A percentile compares a stretch with the other conserved stretches of the same genome.
phyloP scores from a whole-genome alignment of 169 alveolate species.

The Theileria orientalis region DNA sequence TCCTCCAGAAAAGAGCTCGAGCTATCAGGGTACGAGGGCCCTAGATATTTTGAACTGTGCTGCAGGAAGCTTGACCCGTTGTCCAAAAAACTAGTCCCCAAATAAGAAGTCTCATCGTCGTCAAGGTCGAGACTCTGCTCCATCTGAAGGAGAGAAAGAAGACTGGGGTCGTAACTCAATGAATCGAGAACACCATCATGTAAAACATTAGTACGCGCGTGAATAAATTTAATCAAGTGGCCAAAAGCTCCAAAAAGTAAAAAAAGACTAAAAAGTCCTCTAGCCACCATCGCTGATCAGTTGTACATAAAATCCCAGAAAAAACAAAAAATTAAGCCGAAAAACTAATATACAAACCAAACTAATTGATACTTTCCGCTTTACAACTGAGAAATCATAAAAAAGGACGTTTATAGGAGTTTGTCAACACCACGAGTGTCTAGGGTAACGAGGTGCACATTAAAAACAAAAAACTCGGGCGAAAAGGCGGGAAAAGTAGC shows the following conservation, averaged over 20 bases:
- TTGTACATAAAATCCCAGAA: not conserved
- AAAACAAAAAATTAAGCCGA: not conserved
- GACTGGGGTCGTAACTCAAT: slow-evolving; percentile 12
- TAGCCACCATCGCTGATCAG: not conserved
- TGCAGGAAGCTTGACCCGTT: not conserved
- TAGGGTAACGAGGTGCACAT: slow-evolving; percentile 50
- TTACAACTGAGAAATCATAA: not conserved
- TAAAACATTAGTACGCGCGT: not conserved
- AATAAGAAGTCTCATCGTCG: slow-evolving; percentile 9
- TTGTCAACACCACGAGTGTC: slow-evolving; percentile 21
- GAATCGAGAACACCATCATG: not conserved
- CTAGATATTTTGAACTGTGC: not conserved
- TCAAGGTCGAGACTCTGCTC: slow-evolving; percentile 18
- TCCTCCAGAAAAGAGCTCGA: slow-evolving; percentile 17
- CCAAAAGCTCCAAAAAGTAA: not conserved
- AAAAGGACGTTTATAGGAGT: not conserved
- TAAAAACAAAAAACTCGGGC: not conserved
- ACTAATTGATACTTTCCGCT: not conserved
- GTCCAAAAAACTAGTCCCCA: slow-evolving; percentile 4
- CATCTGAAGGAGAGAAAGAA: slow-evolving; percentile 27
- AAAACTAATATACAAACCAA: not conserved
- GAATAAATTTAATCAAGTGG: not conserved
- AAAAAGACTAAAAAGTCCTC: slow-evolving; percentile 2
- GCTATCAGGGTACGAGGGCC: not conserved
- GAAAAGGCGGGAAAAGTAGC: not conserved